phyloP scores from a whole-genome alignment of 1,284 basidiomycete species.

The Microbotryum lychnidis-dioicae region DNA sequence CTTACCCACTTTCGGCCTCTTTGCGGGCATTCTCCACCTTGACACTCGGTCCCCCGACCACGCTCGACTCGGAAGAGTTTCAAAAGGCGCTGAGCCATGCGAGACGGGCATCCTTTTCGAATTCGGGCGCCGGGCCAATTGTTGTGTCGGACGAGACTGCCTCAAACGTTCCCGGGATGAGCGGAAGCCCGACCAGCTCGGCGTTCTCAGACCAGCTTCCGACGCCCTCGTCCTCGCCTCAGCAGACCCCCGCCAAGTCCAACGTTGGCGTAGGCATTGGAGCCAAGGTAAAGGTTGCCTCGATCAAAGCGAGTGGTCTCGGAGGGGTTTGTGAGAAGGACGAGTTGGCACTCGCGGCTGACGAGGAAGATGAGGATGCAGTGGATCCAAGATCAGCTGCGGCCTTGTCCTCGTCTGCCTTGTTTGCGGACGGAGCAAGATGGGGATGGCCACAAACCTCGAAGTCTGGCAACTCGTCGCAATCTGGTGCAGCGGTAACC shows the following conservation, averaged over 20 bases:
- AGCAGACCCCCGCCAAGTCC: neutral
- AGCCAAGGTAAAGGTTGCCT: neutral
- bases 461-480: neutral
- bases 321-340: constrained; percentile 26
- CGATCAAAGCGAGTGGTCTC: constrained; percentile 7
- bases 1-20: constrained; percentile 19
- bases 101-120: constrained; percentile 15
- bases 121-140: neutral
- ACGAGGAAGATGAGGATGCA: neutral
- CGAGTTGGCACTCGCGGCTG: neutral
- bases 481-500: neutral
- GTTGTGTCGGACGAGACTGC: neutral
- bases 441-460: constrained; percentile 27
- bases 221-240: constrained; percentile 20
- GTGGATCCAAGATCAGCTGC: neutral
- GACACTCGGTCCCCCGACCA: constrained; percentile 8
- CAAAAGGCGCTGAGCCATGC: constrained; percentile 22
- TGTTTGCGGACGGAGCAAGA: constrained; percentile 23
- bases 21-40: constrained; percentile 22
- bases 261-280: neutral
- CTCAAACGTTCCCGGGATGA: neutral
- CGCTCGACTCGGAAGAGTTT: constrained; percentile 22
- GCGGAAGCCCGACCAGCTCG: constrained; percentile 5
- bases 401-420: neutral
- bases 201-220: constrained; percentile 17